Conservation (phyloP, 768 basidiomycete species). For the Gautieria morchelliformis region DNA sequence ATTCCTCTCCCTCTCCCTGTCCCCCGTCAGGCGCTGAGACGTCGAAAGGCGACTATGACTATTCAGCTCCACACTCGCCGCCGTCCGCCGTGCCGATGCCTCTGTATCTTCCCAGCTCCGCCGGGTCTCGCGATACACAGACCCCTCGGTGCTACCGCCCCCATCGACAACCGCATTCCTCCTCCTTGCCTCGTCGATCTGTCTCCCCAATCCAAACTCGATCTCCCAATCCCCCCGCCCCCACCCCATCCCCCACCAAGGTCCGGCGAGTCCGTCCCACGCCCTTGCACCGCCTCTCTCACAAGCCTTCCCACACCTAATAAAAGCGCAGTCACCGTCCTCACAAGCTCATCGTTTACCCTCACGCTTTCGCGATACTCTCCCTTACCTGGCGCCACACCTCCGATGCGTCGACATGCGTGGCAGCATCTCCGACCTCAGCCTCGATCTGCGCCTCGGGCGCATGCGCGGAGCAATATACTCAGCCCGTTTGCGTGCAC, state of each 20-base stretch:
- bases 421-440: slow-evolving; percentile 48
- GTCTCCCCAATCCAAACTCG: slow-evolving; percentile 37
- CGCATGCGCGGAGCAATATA: slow-evolving; percentile 47
- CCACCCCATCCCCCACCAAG: slow-evolving; percentile 40
- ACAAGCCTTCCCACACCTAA: slow-evolving; percentile 66
- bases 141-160: slow-evolving; percentile 1
- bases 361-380: slow-evolving; percentile 66
- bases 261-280: slow-evolving; percentile 3
- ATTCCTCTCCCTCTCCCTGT: not conserved
- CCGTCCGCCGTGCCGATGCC: slow-evolving; percentile 10
- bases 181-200: slow-evolving; percentile 20
- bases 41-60: slow-evolving; percentile 8
- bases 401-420: slow-evolving; percentile 34
- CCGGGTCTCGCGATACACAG: slow-evolving; percentile 23
- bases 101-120: slow-evolving; percentile 35
- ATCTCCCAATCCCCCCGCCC: not conserved
- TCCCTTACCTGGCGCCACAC: slow-evolving; percentile 60
- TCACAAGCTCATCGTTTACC: slow-evolving; percentile 69
- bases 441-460: slow-evolving; percentile 68
- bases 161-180: slow-evolving; percentile 32
- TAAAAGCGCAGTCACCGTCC: slow-evolving; percentile 66
- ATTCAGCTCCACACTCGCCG: not conserved
- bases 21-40: slow-evolving; percentile 1
- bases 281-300: slow-evolving; percentile 44
- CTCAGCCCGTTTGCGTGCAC: slow-evolving; percentile 62